Evolutionary conservation across 257 asterid species (phyloP).

Genomic region (Coffea eugenioides): DNA sequence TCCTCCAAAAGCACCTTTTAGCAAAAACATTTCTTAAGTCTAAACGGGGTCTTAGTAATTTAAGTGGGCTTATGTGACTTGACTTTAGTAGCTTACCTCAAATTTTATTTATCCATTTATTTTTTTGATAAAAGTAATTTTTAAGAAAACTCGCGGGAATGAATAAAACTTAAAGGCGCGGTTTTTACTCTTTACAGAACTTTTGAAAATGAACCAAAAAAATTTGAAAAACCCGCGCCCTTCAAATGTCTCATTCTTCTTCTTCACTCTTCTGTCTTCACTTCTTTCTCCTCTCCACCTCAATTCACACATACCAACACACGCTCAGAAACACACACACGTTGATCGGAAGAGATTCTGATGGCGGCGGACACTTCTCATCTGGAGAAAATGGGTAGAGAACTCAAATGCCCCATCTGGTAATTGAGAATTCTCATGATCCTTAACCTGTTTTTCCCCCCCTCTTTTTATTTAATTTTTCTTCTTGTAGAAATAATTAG

Average conservation of each 20-base stretch:
- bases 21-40: too few species aligned
- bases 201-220: neutral
- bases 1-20: too few species aligned
- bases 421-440: slow-evolving; percentile 3
- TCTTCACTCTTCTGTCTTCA: neutral
- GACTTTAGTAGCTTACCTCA: too few species aligned
- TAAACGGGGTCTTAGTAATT: too few species aligned
- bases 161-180: neutral
- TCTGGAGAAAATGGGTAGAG: slow-evolving; percentile 92
- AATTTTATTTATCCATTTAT: too few species aligned
- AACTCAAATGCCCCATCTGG: slow-evolving; percentile 99
- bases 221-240: slow-evolving; percentile 3
- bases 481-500: neutral
- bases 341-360: neutral
- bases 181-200: neutral
- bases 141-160: slow-evolving; percentile 11
- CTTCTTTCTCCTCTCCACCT: neutral
- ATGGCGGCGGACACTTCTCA: slow-evolving; percentile 87
- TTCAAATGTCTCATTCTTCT: neutral
- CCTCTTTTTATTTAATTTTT: neutral
- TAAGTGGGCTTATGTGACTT: too few species aligned
- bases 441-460: neutral
- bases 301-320: neutral
- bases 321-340: neutral
- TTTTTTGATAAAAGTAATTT: too few species aligned